Percentiles rank a stretch among this genome's conserved stretches.
Conservation (phyloP, 139 green algal species). For the Haematococcus sp. region DNA sequence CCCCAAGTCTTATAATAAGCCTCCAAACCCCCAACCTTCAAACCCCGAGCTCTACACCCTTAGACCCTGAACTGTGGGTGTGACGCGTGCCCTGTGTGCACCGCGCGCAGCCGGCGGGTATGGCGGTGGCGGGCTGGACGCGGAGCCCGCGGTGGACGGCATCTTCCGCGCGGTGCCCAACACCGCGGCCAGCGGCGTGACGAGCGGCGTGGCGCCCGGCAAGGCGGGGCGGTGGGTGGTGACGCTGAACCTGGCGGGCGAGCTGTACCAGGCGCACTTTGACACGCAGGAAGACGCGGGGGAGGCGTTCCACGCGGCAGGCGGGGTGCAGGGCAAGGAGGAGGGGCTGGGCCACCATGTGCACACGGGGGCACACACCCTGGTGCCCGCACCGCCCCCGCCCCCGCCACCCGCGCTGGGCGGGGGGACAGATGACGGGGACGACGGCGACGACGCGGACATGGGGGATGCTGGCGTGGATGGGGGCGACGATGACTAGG, state of each 20-base stretch:
- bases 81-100: too few species aligned
- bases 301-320: slow-evolving; percentile 41
- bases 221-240: slow-evolving; percentile 37
- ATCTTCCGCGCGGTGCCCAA: slow-evolving; percentile 43
- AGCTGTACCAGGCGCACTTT: slow-evolving; percentile 60
- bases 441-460: too few species aligned
- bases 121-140: slow-evolving; percentile 15
- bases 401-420: too few species aligned
- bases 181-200: neutral
- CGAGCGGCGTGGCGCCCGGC: neutral
- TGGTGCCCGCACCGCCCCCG: too few species aligned
- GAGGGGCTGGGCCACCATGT: neutral
- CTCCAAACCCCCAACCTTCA: too few species aligned
- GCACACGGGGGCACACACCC: too few species aligned
- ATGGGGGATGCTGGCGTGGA: too few species aligned
- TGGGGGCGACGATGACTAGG: too few species aligned
- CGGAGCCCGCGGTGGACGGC: slow-evolving; percentile 38
- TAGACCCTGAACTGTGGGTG: too few species aligned
- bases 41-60: too few species aligned
- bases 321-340: slow-evolving; percentile 1
- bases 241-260: slow-evolving; percentile 40
- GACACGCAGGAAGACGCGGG: slow-evolving; percentile 36
- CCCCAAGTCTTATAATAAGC: too few species aligned
- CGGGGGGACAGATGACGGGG: too few species aligned
- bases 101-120: neutral